Percentiles rank a stretch among this genome's conserved stretches.
Evolutionary conservation across 176 grass and related monocot genomes (phyloP).

Genomic region (Paspalum notatum): DNA sequence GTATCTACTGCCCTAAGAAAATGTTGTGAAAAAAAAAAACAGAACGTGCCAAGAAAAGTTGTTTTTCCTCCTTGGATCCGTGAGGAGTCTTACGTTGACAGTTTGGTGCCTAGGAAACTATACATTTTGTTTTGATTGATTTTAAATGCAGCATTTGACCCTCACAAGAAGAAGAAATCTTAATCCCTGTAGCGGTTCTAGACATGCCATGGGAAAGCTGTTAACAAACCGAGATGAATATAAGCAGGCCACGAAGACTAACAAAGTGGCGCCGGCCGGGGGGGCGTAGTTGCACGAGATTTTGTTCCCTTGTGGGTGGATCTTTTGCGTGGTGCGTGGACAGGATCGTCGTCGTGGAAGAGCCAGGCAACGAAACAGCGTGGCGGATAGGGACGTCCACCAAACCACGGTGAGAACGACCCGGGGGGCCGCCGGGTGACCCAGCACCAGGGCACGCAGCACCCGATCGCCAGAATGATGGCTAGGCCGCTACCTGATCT

Average conservation of each 20-base stretch:
- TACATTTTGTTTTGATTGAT: no score
- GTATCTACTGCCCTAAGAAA: no score
- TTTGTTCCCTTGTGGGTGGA: neutral
- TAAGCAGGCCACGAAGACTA: neutral
- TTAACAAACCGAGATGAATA: no score
- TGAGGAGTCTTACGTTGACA: no score
- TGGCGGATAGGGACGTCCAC: constrained; percentile 17
- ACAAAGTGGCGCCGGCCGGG: neutral
- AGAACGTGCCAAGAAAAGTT: no score
- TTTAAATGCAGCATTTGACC: no score
- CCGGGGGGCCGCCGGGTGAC: neutral
- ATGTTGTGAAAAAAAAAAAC: no score
- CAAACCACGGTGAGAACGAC: neutral
- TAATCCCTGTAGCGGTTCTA: neutral
- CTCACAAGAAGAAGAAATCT: neutral
- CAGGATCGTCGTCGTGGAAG: neutral
- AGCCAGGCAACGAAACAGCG: neutral
- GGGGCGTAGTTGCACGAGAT: neutral
- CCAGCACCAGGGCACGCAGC: neutral
- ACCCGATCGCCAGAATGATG: neutral
- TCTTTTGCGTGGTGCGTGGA: neutral
- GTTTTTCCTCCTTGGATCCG: no score
- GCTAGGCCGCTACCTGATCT: neutral
- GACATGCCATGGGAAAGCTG: neutral
- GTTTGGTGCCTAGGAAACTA: no score